Evolutionary conservation across 345 rosid genomes (phyloP), one percentile per base, ranked within the genome.

Genomic region (Odontarrhena argentea): DNA sequence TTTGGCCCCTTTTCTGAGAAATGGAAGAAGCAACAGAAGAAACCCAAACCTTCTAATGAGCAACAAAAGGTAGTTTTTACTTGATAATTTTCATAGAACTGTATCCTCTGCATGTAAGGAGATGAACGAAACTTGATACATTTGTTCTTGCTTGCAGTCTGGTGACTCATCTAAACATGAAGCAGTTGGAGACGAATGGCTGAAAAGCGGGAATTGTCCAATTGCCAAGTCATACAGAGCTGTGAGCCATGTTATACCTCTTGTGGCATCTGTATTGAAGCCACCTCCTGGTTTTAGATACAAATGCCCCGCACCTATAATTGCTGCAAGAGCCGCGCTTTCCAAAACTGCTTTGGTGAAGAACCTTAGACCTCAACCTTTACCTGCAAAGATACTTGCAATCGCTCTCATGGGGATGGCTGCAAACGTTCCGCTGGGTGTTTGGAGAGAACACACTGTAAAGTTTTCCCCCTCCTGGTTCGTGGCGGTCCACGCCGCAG

Each of bases 371-470:
- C 96, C 98, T 55, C 98, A 84, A 77, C 96, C 98, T 12, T 78
- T 92, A 26, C 96, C 98, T 14, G 84, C 83, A 25, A 92, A 92
- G 80, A 75, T 92, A 83, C 83, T 92, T 49, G 88, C 68, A 5
- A 92, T 92, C 28, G 95, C 86, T 47, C 80, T 86, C 47, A 41
- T 92, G 80, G 96, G 98, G 50, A 89, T 92, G 96, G 98, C 95
- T 9, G 87, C 68, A 2, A 89, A 92, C 40, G 83, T 92, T 3
- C 98, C 98, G 6, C 74, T 92, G 32, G 96, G 98, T 46, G 76
- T 82, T 18, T 92, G 96, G 98, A 85, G 60, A 78, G 98, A 92
- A 75, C 98, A 92, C 79, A 92, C 98, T 0, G 12, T 46, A 68
- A 92, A 89, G 74, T 89, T 92, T 68, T 92, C 98, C 8, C 60